Percentiles rank a stretch among this genome's conserved stretches.
phyloP scores from a whole-genome alignment of 306 rosid genomes.

The Cercis canadensis region DNA sequence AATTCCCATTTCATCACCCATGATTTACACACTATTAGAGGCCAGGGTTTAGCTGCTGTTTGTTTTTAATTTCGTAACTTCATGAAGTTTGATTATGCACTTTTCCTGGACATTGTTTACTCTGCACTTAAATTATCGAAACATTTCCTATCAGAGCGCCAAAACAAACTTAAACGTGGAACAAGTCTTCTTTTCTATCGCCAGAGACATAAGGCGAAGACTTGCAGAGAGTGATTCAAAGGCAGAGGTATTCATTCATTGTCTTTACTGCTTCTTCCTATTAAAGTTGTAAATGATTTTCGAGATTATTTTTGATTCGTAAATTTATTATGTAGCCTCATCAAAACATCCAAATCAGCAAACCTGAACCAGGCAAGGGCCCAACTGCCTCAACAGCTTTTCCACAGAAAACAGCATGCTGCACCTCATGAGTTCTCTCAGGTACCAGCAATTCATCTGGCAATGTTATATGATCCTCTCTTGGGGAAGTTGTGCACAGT shows the following conservation, averaged over 20 bases:
- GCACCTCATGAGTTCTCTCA: conserved; percentile 4
- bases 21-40: background rate
- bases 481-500: background rate
- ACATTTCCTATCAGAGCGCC: conserved; percentile 43
- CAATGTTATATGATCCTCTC: background rate
- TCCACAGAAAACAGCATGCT: background rate
- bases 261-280: conserved; percentile 2
- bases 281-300: background rate
- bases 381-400: background rate
- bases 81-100: background rate
- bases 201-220: conserved; percentile 45
- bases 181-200: conserved; percentile 39
- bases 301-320: background rate
- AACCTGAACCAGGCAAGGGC: conserved; percentile 8
- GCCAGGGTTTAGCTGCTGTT: background rate
- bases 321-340: conserved; percentile 23
- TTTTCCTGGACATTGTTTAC: conserved; percentile 1
- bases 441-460: background rate
- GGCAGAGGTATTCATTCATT: conserved; percentile 10
- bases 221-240: conserved; percentile 31
- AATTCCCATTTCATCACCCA: background rate
- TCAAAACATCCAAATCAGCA: conserved; percentile 20
- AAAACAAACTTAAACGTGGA: conserved; percentile 45
- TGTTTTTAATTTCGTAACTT: background rate
- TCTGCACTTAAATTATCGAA: background rate